Conservation (phyloP, 495 filamentous ascomycete species). For the Hyaloscypha hepaticicola region DNA sequence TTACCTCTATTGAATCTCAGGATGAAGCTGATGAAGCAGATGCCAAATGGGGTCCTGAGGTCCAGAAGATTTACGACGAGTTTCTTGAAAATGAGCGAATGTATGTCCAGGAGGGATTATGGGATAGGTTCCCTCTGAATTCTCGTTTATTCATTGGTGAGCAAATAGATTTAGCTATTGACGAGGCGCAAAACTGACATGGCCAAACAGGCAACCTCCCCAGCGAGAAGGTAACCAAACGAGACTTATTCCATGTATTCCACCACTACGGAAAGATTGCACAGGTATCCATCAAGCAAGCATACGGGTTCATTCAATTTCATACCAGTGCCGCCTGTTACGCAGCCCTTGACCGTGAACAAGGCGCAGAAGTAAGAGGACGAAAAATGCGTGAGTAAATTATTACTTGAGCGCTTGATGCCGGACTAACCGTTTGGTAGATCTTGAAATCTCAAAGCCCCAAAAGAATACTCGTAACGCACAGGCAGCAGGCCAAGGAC, state of each 20-base stretch:
- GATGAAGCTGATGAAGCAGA: conserved; percentile 26
- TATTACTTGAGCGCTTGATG: conserved; percentile 6
- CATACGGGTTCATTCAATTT: conserved; percentile 97
- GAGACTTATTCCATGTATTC: conserved; percentile 89
- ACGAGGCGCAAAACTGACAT: conserved; percentile 10
- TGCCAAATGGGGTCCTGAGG: conserved; percentile 55
- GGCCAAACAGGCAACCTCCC: conserved; percentile 76
- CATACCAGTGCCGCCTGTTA: conserved; percentile 71
- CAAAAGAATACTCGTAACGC: conserved; percentile 71
- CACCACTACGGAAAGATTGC: conserved; percentile 82
- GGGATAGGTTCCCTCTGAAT: conserved; percentile 86
- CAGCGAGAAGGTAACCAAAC: conserved; percentile 88
- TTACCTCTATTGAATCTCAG: conserved; percentile 12
- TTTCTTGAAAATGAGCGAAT: conserved; percentile 77
- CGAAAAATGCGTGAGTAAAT: conserved; percentile 83
- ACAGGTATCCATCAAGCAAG: conserved; percentile 95
- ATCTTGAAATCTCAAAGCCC: conserved; percentile 89
- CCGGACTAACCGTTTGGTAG: conserved; percentile 42
- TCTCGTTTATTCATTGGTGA: conserved; percentile 91
- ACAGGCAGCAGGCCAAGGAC: conserved; percentile 27
- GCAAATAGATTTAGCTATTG: conserved; percentile 34
- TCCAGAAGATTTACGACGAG: conserved; percentile 74
- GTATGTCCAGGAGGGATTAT: conserved; percentile 84
- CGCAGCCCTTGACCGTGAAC: conserved; percentile 69
- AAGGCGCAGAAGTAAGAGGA: conserved; percentile 75